Conservation (phyloP, 352 stramenopile genomes). For the Ochromonadaceae sp. region DNA sequence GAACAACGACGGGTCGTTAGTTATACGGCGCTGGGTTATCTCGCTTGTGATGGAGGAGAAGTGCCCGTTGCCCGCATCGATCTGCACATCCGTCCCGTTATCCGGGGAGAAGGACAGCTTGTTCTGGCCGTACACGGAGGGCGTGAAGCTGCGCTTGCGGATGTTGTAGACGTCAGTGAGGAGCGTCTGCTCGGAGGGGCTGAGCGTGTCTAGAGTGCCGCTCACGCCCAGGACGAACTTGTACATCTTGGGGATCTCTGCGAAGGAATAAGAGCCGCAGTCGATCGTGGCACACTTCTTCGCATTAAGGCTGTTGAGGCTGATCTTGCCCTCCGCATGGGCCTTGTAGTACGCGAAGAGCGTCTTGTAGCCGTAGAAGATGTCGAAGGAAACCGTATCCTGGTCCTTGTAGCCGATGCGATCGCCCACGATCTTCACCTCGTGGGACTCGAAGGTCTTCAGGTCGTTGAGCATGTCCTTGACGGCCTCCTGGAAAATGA, state of each 20-base stretch:
- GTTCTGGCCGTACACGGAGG: conserved; percentile 39
- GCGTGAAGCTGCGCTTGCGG: conserved; percentile 35
- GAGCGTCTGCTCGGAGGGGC: conserved; percentile 32
- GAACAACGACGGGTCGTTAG: too few relatives aligned
- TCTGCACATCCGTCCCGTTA: conserved; percentile 29
- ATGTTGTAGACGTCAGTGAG: conserved; percentile 24
- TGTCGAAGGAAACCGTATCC: conserved; percentile 36
- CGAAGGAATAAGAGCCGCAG: conserved; percentile 42
- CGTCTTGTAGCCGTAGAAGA: conserved; percentile 38
- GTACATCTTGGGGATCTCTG: conserved; percentile 34
- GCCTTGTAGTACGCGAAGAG: conserved; percentile 41
- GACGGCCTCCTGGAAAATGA: background rate
- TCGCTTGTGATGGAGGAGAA: too few relatives aligned
- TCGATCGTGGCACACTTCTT: conserved; percentile 33
- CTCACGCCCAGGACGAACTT: conserved; percentile 36
- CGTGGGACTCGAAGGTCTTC: background rate
- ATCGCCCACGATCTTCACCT: conserved; percentile 15
- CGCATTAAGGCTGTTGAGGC: conserved; percentile 16
- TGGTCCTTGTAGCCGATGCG: conserved; percentile 42
- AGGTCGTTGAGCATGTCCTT: background rate
- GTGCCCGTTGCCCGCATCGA: too few relatives aligned
- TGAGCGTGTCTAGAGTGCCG: conserved; percentile 36
- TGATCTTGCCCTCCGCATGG: conserved; percentile 27
- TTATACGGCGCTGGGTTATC: too few relatives aligned
- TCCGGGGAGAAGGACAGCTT: conserved; percentile 38